Evolutionary conservation across 2,329 filamentous ascomycete genomes (phyloP).

Genomic region (Paecilomyces formosus): DNA sequence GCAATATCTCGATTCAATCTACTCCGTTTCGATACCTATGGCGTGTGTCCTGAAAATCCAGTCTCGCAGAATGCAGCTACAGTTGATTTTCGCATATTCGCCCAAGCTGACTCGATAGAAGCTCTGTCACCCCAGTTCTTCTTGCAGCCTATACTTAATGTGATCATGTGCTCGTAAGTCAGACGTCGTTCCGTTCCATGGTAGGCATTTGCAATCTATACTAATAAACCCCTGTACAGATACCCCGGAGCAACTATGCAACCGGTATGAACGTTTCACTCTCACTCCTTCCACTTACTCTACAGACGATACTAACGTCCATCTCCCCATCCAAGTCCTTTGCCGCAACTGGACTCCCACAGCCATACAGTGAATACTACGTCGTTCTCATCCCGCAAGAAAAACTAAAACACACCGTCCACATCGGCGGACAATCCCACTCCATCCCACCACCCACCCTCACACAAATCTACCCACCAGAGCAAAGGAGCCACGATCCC

Average conservation of each 20-base stretch:
- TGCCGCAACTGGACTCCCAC: constrained; percentile 2
- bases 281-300: not conserved
- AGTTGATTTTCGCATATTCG: constrained; percentile 35
- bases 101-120: constrained; percentile 37
- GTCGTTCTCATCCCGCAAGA: constrained; percentile 19
- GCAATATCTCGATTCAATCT: constrained; percentile 21
- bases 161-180: constrained; percentile 27
- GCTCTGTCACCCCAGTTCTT: constrained; percentile 25
- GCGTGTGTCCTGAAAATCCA: constrained; percentile 24
- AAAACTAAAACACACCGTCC: constrained; percentile 15
- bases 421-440: constrained; percentile 12
- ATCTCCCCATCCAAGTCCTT: constrained; percentile 2
- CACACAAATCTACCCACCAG: constrained; percentile 14
- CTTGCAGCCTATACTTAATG: constrained; percentile 28
- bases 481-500: constrained; percentile 11
- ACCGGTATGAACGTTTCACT: constrained; percentile 9
- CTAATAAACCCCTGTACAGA: constrained; percentile 3
- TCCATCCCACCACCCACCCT: constrained; percentile 9
- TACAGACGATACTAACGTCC: not conserved
- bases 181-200: too few species aligned
- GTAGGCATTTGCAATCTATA: too few species aligned
- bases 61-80: constrained; percentile 36
- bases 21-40: constrained; percentile 23
- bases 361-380: constrained; percentile 18
- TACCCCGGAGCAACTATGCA: constrained; percentile 32